Percentiles rank a stretch among this genome's conserved stretches.
phyloP scores from a whole-genome alignment of 169 alveolate genomes.

The Toxoplasma gondii region DNA sequence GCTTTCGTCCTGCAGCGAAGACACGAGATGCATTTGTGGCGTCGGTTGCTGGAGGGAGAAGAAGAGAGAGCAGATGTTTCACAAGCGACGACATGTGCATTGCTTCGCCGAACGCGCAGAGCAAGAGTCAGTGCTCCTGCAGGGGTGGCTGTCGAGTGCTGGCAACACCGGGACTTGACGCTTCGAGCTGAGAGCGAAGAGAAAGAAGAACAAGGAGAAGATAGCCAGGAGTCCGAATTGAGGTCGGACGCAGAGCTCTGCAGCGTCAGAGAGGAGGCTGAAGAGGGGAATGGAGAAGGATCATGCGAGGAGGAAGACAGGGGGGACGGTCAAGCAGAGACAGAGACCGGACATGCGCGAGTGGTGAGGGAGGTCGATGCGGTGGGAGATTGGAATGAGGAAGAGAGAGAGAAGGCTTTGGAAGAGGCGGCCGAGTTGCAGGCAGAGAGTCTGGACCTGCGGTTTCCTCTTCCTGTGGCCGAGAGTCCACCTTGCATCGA shows the following conservation, averaged over 20 bases:
- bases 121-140: neutral
- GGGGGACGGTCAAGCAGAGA: no score
- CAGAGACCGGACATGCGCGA: no score
- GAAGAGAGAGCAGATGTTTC: neutral
- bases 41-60: neutral
- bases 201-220: neutral
- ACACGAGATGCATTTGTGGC: neutral
- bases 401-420: no score
- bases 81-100: neutral
- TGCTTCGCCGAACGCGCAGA: neutral
- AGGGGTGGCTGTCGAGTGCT: neutral
- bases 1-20: neutral
- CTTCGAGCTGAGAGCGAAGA: neutral
- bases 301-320: neutral
- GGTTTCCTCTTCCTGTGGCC: no score
- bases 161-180: neutral
- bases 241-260: neutral
- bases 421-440: no score
- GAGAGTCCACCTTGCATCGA: no score
- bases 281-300: neutral
- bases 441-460: no score
- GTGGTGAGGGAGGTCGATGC: no score
- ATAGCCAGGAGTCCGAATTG: neutral
- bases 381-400: no score
- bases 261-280: neutral